A percentile compares a stretch with the other conserved stretches of the same genome.
phyloP scores from a whole-genome alignment of 768 basidiomycete genomes.

The Xerocomellus dryophilus region DNA sequence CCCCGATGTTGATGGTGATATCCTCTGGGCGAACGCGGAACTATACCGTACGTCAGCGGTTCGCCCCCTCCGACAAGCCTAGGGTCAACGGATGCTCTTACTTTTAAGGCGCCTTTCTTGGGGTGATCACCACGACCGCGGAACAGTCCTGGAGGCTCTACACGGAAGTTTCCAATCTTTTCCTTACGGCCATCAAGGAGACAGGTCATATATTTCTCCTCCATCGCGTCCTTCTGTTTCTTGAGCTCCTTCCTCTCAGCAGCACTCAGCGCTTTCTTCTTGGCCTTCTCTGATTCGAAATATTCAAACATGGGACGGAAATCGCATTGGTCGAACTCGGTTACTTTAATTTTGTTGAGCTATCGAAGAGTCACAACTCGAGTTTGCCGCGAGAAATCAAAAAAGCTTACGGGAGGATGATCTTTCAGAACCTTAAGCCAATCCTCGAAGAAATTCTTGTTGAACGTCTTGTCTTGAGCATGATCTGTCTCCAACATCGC shows the following conservation, averaged over 20 bases:
- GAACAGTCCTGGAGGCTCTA: conserved; percentile 98
- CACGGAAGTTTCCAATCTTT: conserved; percentile 96
- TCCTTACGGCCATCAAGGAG: conserved; percentile 95
- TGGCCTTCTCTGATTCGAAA: conserved; percentile 88
- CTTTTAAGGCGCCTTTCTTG: conserved; percentile 94
- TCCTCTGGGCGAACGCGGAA: conserved; percentile 90
- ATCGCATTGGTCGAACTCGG: conserved; percentile 77
- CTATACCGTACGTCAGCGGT: conserved; percentile 39
- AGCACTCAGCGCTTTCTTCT: conserved; percentile 80
- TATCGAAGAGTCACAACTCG: conserved; percentile 27
- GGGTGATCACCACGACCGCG: conserved; percentile 98
- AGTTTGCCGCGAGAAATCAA: conserved; percentile 2
- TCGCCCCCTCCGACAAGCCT: not conserved
- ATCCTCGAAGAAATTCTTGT: conserved; percentile 94
- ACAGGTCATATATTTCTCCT: conserved; percentile 82
- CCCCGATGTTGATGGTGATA: conserved; percentile 92
- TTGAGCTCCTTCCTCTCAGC: conserved; percentile 93
- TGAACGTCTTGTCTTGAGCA: conserved; percentile 82
- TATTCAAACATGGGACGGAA: conserved; percentile 93
- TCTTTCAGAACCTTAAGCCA: conserved; percentile 75
- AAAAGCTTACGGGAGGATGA: conserved; percentile 72
- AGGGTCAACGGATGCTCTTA: conserved; percentile 31
- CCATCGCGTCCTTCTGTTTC: conserved; percentile 77
- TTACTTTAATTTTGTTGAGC: conserved; percentile 74
- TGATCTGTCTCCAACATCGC: conserved; percentile 92